phyloP scores from a whole-genome alignment of 202 grass and related monocot genomes.

The Setaria italica region DNA sequence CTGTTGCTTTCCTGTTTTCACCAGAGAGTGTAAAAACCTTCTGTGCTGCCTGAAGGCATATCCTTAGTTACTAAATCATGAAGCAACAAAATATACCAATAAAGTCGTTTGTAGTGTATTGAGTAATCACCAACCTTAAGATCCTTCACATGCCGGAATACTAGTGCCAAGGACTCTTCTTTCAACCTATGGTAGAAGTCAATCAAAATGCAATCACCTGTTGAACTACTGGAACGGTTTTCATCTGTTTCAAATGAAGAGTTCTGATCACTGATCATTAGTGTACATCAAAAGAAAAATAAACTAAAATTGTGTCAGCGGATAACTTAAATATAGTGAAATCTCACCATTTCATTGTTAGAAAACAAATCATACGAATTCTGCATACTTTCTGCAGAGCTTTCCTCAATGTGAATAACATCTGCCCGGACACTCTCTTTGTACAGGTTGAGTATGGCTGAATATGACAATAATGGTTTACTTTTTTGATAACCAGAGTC shows the following conservation, averaged over 20 bases:
- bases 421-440: conserved; percentile 22
- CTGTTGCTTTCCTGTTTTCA: conserved; percentile 25
- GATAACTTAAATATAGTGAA: conserved; percentile 12
- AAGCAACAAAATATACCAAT: conserved; percentile 30
- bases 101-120: not conserved
- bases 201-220: conserved; percentile 43
- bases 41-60: conserved; percentile 36
- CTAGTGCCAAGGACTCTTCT: conserved; percentile 46
- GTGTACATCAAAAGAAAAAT: conserved; percentile 30
- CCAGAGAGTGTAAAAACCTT: conserved; percentile 4
- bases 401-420: conserved; percentile 1
- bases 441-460: conserved; percentile 46
- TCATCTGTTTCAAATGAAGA: conserved; percentile 65
- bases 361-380: conserved; percentile 54
- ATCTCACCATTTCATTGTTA: conserved; percentile 57
- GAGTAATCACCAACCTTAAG: conserved; percentile 36
- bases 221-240: conserved; percentile 47
- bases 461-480: not conserved
- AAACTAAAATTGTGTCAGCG: not conserved
- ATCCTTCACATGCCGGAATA: conserved; percentile 38
- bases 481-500: not conserved
- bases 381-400: conserved; percentile 34
- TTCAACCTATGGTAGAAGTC: conserved; percentile 52
- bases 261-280: conserved; percentile 64
- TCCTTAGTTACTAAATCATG: conserved; percentile 33